phyloP scores from a whole-genome alignment of 768 basidiomycete genomes.

The Scleroderma bovista region DNA sequence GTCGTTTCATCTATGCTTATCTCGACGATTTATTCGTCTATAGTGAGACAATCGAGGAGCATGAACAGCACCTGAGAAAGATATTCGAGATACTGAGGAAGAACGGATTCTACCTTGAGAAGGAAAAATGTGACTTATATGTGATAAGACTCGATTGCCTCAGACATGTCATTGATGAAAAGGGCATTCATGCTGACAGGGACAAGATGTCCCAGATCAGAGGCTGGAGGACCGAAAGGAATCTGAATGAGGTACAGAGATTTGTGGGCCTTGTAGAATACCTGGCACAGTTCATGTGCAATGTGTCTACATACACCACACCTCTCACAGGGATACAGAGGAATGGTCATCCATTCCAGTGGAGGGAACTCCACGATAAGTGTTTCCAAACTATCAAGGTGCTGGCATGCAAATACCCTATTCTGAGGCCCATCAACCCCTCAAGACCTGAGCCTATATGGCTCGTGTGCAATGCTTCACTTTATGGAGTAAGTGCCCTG shows the following conservation, averaged over 20 bases:
- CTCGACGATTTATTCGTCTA: conserved; percentile 12
- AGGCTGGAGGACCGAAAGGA: conserved; percentile 31
- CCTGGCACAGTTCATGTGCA: conserved; percentile 31
- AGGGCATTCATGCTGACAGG: conserved; percentile 31
- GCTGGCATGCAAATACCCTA: conserved; percentile 10
- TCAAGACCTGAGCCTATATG: conserved; percentile 17
- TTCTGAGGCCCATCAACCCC: conserved; percentile 21
- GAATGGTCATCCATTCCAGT: conserved; percentile 26
- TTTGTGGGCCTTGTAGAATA: conserved; percentile 41
- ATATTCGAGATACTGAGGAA: conserved; percentile 27
- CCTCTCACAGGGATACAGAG: conserved; percentile 25
- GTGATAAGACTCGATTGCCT: conserved; percentile 30
- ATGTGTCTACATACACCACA: conserved; percentile 28
- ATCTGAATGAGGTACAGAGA: conserved; percentile 32
- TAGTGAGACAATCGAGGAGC: conserved; percentile 29
- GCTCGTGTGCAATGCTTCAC: conserved; percentile 20
- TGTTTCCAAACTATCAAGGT: conserved; percentile 20
- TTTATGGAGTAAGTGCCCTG: conserved; percentile 9
- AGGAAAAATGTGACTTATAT: conserved; percentile 31
- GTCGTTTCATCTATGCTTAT: conserved; percentile 11
- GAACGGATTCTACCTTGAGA: conserved; percentile 28
- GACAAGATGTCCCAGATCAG: conserved; percentile 33
- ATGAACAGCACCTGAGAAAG: conserved; percentile 29
- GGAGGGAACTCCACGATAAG: conserved; percentile 22
- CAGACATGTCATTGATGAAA: conserved; percentile 36